Evolutionary conservation across 1,284 basidiomycete species (phyloP).

Genomic region (Ceratobasidium sp.): DNA sequence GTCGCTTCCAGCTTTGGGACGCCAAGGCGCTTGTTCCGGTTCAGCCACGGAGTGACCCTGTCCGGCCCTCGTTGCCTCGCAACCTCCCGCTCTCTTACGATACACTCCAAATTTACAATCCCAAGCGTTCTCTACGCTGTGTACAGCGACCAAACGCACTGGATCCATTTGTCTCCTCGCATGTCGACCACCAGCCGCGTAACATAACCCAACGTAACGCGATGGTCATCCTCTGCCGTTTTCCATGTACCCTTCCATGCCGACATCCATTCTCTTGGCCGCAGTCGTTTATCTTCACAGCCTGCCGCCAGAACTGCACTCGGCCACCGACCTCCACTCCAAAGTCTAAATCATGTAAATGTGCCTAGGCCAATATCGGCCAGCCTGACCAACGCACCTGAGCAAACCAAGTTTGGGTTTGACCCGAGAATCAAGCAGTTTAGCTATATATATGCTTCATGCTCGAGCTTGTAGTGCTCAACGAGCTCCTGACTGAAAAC

Average conservation of each 20-base stretch:
- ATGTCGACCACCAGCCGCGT: neutral
- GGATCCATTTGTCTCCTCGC: neutral
- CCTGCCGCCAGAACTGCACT: neutral
- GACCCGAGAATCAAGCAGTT: no score
- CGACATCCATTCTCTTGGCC: slow-evolving; percentile 23
- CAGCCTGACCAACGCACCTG: neutral
- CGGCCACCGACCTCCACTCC: neutral
- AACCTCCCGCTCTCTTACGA: slow-evolving; percentile 36
- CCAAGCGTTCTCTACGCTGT: neutral
- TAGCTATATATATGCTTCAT: no score
- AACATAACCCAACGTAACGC: slow-evolving; percentile 28
- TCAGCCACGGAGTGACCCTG: neutral
- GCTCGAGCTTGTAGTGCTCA: no score
- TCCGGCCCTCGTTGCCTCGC: slow-evolving; percentile 13
- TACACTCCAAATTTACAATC: slow-evolving; percentile 5
- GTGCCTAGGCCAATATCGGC: neutral
- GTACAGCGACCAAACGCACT: slow-evolving; percentile 10
- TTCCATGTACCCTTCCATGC: slow-evolving; percentile 17
- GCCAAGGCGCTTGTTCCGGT: slow-evolving; percentile 19
- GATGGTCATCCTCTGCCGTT: neutral
- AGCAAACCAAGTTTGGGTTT: neutral
- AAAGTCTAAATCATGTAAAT: neutral
- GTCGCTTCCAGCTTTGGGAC: slow-evolving; percentile 1
- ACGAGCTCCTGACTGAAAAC: no score
- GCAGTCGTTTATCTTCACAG: slow-evolving; percentile 19